Percentiles rank a stretch among this genome's conserved stretches.
phyloP scores from a whole-genome alignment of 306 rosid genomes.

The Datisca glomerata region DNA sequence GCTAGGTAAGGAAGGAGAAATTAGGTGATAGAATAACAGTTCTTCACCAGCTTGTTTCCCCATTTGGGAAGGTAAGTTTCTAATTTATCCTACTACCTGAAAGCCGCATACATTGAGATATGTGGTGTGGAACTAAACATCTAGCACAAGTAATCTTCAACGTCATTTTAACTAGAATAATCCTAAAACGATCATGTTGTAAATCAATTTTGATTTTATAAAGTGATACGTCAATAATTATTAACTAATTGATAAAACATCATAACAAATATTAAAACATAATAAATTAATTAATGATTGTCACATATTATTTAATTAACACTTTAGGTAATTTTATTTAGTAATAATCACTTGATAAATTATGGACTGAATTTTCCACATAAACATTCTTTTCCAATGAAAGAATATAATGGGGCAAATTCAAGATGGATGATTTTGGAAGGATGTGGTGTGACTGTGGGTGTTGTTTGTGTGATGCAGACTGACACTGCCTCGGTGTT shows the following conservation, averaged over 20 bases:
- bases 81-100: background rate
- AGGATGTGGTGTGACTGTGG: background rate
- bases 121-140: background rate
- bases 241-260: no score
- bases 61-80: conserved; percentile 68
- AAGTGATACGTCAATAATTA: no score
- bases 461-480: conserved; percentile 56
- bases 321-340: no score
- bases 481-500: conserved; percentile 96
- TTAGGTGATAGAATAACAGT: conserved; percentile 82
- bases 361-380: background rate
- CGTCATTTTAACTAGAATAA: background rate
- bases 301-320: background rate
- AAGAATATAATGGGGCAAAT: no score
- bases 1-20: conserved; percentile 86
- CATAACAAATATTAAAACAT: no score
- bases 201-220: no score
- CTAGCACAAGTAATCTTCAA: background rate
- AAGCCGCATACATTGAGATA: background rate
- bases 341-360: background rate
- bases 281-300: no score
- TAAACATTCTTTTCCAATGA: background rate
- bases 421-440: background rate
- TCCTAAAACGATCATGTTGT: background rate
- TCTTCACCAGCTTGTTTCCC: conserved; percentile 83